A percentile compares a stretch with the other conserved stretches of the same genome.
Conservation (phyloP, 2,329 filamentous ascomycete genomes). For the Fusarium chuoi region DNA sequence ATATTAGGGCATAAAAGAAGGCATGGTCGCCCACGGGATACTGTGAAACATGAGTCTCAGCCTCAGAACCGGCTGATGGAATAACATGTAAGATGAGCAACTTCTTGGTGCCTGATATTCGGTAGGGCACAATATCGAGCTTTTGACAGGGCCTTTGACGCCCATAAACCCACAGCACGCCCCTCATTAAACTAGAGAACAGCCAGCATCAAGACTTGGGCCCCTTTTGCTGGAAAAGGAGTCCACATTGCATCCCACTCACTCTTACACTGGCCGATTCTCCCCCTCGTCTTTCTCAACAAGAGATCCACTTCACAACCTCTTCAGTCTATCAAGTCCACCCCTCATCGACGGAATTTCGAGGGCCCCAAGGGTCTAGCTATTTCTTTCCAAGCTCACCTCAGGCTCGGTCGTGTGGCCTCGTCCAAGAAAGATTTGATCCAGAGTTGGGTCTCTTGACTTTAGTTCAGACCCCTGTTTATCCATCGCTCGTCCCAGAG, state of each 20-base stretch:
- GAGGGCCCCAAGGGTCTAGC: constrained; percentile 20
- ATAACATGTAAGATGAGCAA: constrained; percentile 6
- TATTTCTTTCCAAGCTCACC: constrained; percentile 14
- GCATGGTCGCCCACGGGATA: neutral
- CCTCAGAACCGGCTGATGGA: constrained; percentile 16
- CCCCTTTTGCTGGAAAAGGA: constrained; percentile 37
- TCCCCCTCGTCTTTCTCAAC: constrained; percentile 27
- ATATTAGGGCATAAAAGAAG: constrained; percentile 8
- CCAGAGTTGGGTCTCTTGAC: constrained; percentile 9
- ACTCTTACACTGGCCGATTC: constrained; percentile 35
- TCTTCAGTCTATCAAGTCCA: constrained; percentile 29
- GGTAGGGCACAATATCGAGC: constrained; percentile 32
- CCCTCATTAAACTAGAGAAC: constrained; percentile 37
- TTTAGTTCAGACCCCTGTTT: constrained; percentile 18
- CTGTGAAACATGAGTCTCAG: constrained; percentile 34
- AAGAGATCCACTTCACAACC: constrained; percentile 23
- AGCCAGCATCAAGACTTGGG: constrained; percentile 32
- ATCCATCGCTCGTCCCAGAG: constrained; percentile 31
- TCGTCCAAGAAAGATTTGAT: constrained; percentile 9
- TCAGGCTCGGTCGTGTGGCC: neutral
- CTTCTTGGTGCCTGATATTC: constrained; percentile 30
- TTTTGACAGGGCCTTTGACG: constrained; percentile 24
- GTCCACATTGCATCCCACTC: constrained; percentile 37
- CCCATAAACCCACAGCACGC: constrained; percentile 32
- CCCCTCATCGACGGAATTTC: constrained; percentile 30